Evolutionary conservation across 768 basidiomycete genomes (phyloP).

Genomic region (Hemileccinum impolitum): DNA sequence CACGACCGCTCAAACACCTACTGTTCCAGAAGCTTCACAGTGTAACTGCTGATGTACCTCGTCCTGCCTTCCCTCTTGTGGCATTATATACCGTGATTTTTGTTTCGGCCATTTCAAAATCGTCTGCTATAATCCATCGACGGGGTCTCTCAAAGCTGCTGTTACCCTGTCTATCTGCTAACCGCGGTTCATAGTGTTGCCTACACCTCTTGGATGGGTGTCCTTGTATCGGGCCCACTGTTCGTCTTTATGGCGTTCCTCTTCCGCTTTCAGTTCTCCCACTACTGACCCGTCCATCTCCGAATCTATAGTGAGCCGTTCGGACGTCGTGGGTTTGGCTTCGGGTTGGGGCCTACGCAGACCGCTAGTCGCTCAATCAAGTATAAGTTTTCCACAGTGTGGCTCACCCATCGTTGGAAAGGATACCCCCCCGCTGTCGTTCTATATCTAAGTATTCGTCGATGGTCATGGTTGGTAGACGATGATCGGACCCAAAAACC

Average conservation of each 20-base stretch:
- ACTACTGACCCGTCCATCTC: constrained; percentile 79
- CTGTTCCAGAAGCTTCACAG: constrained; percentile 82
- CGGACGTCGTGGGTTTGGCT: constrained; percentile 64
- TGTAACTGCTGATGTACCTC: constrained; percentile 65
- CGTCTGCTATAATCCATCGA: constrained; percentile 13
- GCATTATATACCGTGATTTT: constrained; percentile 28
- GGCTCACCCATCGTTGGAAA: constrained; percentile 82
- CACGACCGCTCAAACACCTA: constrained; percentile 60
- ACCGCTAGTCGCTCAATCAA: constrained; percentile 10
- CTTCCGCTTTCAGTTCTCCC: constrained; percentile 67
- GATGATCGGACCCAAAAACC: constrained; percentile 82
- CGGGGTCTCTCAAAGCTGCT: constrained; percentile 2
- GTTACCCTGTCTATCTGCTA: constrained; percentile 11
- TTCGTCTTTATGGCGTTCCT: constrained; percentile 82
- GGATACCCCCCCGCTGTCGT: constrained; percentile 76
- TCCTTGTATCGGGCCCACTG: constrained; percentile 91
- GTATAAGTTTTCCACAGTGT: not conserved
- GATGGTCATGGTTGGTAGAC: constrained; percentile 91
- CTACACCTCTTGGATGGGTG: constrained; percentile 82
- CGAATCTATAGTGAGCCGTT: constrained; percentile 73
- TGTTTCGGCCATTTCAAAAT: constrained; percentile 22
- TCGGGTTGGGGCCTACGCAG: constrained; percentile 60
- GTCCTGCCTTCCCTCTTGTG: constrained; percentile 7
- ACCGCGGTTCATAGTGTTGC: constrained; percentile 95
- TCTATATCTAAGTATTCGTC: constrained; percentile 94